These are phyloP conservation scores for Oryza meridionalis DNA, from an alignment of 176 grass and related monocot species.

Conservation along the genomic window DNA sequence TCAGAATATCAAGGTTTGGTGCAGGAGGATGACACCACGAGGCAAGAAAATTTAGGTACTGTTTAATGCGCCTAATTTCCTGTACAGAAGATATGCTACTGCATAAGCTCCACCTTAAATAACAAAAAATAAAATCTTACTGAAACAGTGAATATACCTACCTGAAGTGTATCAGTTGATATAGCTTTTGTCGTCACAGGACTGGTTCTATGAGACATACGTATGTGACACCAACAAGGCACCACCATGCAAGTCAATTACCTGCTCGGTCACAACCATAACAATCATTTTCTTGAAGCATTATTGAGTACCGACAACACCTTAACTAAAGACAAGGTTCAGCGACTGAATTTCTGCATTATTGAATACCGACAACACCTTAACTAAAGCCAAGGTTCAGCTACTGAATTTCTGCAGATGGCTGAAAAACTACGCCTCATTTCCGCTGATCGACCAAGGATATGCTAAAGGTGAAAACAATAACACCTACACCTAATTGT, in stretches of 20 bases:
- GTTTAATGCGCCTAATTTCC: slow-evolving; percentile 98
- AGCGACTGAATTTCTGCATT: background rate
- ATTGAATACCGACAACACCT: background rate
- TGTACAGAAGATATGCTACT: slow-evolving; percentile 41
- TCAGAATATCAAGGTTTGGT: slow-evolving; percentile 99
- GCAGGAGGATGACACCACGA: slow-evolving; percentile 98
- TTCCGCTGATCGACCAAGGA: slow-evolving; percentile 26
- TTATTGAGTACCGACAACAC: background rate
- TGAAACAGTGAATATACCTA: slow-evolving; percentile 55
- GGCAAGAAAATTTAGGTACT: slow-evolving; percentile 93
- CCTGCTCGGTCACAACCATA: slow-evolving; percentile 54
- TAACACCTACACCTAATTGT: background rate
- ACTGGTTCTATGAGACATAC: slow-evolving; percentile 88
- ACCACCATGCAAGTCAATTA: slow-evolving; percentile 95
- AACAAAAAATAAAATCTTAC: slow-evolving; percentile 9
- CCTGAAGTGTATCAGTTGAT: slow-evolving; percentile 53
- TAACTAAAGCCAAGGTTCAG: background rate
- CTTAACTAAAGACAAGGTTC: slow-evolving; percentile 3
- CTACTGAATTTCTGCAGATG: background rate
- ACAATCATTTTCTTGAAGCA: slow-evolving; percentile 17
- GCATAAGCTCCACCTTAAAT: slow-evolving; percentile 26
- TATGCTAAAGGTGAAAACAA: slow-evolving; percentile 26
- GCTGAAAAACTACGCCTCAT: background rate
- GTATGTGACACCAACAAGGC: slow-evolving; percentile 94
- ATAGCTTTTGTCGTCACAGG: slow-evolving; percentile 79